Evolutionary conservation across 345 rosid species (phyloP).

Genomic region (Linum lewisii): DNA sequence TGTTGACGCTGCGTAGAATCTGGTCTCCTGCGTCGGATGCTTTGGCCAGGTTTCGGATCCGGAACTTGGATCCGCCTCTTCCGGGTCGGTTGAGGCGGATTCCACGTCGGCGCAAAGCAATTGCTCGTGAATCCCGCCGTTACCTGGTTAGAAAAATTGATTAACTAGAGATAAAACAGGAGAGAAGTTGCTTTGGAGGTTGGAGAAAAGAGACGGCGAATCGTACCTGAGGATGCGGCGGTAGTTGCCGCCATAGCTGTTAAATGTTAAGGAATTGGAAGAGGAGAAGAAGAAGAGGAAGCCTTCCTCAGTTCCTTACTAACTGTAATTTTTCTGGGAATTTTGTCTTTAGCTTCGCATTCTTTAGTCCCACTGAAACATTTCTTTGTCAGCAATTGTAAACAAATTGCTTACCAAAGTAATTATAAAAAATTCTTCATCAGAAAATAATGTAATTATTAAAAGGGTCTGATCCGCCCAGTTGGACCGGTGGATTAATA

Average conservation of each 20-base stretch:
- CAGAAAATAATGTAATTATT: too few species aligned
- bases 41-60: conserved; percentile 36
- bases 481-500: too few species aligned
- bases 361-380: background rate
- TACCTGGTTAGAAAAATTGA: background rate
- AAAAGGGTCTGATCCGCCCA: too few species aligned
- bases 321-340: background rate
- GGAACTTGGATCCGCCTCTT: conserved; percentile 27
- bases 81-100: background rate
- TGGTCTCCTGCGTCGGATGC: conserved; percentile 36
- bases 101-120: background rate
- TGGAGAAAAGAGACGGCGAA: background rate
- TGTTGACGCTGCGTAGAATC: conserved; percentile 41
- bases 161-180: background rate
- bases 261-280: background rate
- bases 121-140: background rate
- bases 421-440: too few species aligned
- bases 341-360: background rate
- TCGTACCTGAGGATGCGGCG: background rate
- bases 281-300: background rate
- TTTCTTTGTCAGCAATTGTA: too few species aligned
- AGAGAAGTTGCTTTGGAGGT: too few species aligned
- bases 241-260: background rate
- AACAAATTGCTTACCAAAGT: too few species aligned
- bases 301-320: background rate